These are phyloP conservation scores for Paramecium biaurelia DNA, from an alignment of 73 alveolate genomes.

Conservation along the genomic window DNA sequence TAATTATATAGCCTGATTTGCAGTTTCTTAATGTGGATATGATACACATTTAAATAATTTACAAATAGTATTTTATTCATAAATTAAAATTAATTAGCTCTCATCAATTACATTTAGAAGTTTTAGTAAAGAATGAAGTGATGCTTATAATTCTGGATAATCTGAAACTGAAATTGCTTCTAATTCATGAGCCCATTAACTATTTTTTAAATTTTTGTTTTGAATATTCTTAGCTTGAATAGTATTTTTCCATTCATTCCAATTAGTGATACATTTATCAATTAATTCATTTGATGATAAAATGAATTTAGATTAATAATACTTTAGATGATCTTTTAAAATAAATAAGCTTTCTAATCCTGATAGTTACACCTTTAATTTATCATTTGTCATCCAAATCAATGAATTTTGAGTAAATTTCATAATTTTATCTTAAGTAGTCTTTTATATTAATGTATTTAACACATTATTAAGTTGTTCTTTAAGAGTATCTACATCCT, in stretches of 20 bases:
- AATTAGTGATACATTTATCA: background rate
- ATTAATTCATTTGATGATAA: background rate
- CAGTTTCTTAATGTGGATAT: conserved; percentile 23
- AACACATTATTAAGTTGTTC: background rate
- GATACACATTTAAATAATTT: background rate
- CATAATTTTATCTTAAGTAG: conserved; percentile 18
- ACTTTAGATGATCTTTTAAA: background rate
- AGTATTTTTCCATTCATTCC: conserved; percentile 25
- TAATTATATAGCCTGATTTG: background rate
- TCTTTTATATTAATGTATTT: background rate
- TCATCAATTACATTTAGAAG: background rate
- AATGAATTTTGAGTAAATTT: background rate
- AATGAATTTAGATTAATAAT: background rate
- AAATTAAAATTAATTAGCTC: background rate
- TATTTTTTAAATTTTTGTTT: conserved; percentile 22
- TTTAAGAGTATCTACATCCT: background rate
- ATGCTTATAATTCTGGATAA: background rate
- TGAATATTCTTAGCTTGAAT: conserved; percentile 24
- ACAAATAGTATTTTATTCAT: conserved; percentile 6
- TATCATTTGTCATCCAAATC: conserved; percentile 26
- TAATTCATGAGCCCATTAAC: conserved; percentile 37
- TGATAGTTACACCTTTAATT: background rate
- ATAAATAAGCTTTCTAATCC: conserved; percentile 16
- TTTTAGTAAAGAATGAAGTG: background rate
- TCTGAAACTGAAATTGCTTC: background rate